phyloP scores from a whole-genome alignment of 768 basidiomycete species.

The Amanita rubescens region DNA sequence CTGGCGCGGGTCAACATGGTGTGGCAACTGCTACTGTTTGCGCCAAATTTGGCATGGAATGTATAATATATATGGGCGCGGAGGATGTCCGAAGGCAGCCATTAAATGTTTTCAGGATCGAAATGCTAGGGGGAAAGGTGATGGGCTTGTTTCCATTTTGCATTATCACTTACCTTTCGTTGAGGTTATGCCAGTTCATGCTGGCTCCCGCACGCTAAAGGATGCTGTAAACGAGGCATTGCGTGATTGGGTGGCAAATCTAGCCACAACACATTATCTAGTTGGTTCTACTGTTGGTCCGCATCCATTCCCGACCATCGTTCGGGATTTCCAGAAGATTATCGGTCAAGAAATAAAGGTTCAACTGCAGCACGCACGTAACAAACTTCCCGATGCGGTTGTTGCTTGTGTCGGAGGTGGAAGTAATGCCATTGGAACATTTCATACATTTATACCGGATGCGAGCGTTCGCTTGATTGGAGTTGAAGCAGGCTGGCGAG shows the following conservation, averaged over 20 bases:
- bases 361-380: slow-evolving; percentile 63
- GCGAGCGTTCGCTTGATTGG: slow-evolving; percentile 81
- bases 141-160: background rate
- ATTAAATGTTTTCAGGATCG: slow-evolving; percentile 95
- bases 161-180: background rate
- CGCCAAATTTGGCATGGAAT: slow-evolving; percentile 93
- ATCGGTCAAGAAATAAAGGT: slow-evolving; percentile 93
- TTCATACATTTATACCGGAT: slow-evolving; percentile 93
- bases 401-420: slow-evolving; percentile 98
- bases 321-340: slow-evolving; percentile 94
- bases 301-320: slow-evolving; percentile 98
- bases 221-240: slow-evolving; percentile 98
- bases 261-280: slow-evolving; percentile 90
- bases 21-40: slow-evolving; percentile 99
- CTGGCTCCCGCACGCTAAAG: slow-evolving; percentile 92
- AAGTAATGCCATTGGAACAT: slow-evolving; percentile 95
- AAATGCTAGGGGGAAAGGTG: slow-evolving; percentile 93
- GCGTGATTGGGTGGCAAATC: slow-evolving; percentile 97
- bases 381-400: slow-evolving; percentile 89
- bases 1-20: slow-evolving; percentile 97
- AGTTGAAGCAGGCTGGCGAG: slow-evolving; percentile 97
- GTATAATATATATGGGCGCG: slow-evolving; percentile 95
- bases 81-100: slow-evolving; percentile 96
- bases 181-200: slow-evolving; percentile 88
- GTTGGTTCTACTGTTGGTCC: slow-evolving; percentile 97